Base-by-base conservation (phyloP, 352 stramenopile genomes). In the Phytophthora cactorum region DNA sequence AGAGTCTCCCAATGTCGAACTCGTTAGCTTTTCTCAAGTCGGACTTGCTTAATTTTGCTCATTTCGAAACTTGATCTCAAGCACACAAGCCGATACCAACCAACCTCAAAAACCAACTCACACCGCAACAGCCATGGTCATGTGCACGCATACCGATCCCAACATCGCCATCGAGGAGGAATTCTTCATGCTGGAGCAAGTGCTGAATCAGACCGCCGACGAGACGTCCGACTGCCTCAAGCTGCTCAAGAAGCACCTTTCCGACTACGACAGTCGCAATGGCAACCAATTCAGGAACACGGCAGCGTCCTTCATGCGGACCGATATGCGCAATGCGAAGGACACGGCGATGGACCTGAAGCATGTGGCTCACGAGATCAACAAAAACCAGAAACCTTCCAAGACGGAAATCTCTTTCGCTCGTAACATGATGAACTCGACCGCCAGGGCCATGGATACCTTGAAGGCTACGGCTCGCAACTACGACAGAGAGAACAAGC, bases 221-320 rank as follows among this genome's bases (percentile, higher is more conserved):
- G 56, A 74, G 31, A 41, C 55, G 29, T 62, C 56, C 2, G 59
- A 52, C 34, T 71, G 67, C 39, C 51, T 74, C 3, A 63, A 55
- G 43, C 31, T 67, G 49, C 55, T 74, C 12, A 70, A 74, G 51
- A 70, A 66, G 22, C 17, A 74, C n/a, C 25, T 74, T 11, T 59
- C 54, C 34, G 67, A 70, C 17, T 74, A 74, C 38, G 67, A 74
- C 36, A 62, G 51, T 36, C 61, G 55, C 50, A 70, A 74, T 71
- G 61, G 67, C 43, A 70, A 74, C 50, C 62, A 71, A 50, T 70
- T 74, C 7, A 12, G n/a, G 43, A 61, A 74, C 57, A 71, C 67
- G 55, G 67, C 67, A 6, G 27, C 34, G 29, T 67, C 61, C n/a
- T 74, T 61, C 62, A 59, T 74, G 61, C 50, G 61, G 17, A 55